Conservation (phyloP, 495 filamentous ascomycete species). For the Aspergillus cristatus region DNA sequence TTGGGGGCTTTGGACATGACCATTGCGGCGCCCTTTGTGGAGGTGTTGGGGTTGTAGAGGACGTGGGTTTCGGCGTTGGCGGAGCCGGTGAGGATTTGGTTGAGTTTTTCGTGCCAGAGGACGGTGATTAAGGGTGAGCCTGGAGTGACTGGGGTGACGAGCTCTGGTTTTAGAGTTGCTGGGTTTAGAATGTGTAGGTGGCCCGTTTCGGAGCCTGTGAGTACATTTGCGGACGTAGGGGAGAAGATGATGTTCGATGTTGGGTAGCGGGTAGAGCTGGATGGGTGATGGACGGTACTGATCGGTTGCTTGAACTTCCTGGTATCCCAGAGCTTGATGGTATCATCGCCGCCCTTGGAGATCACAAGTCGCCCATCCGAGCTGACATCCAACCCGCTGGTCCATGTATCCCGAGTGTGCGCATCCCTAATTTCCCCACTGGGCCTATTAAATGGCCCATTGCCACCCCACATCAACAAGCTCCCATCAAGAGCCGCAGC, state of each 20-base stretch:
- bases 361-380: constrained; percentile 81
- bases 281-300: constrained; percentile 65
- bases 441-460: constrained; percentile 80
- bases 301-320: constrained; percentile 90
- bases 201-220: constrained; percentile 81
- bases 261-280: constrained; percentile 74
- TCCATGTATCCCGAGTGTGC: constrained; percentile 80
- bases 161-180: constrained; percentile 73
- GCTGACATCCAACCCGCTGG: constrained; percentile 86
- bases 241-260: constrained; percentile 84
- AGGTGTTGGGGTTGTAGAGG: constrained; percentile 80
- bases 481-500: constrained; percentile 85
- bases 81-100: constrained; percentile 92
- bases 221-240: constrained; percentile 66
- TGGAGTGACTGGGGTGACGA: constrained; percentile 77
- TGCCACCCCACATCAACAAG: constrained; percentile 83
- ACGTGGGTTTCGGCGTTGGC: constrained; percentile 82
- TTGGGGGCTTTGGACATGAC: constrained; percentile 93
- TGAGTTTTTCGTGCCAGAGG: constrained; percentile 87
- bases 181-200: constrained; percentile 90
- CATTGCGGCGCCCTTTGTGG: constrained; percentile 69
- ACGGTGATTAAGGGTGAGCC: constrained; percentile 74
- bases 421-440: constrained; percentile 80
- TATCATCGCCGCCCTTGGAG: constrained; percentile 84
- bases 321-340: constrained; percentile 87